Base-by-base conservation (phyloP, 371 early-diverging fungal genomes). In the Rhizomucor pusillus region DNA sequence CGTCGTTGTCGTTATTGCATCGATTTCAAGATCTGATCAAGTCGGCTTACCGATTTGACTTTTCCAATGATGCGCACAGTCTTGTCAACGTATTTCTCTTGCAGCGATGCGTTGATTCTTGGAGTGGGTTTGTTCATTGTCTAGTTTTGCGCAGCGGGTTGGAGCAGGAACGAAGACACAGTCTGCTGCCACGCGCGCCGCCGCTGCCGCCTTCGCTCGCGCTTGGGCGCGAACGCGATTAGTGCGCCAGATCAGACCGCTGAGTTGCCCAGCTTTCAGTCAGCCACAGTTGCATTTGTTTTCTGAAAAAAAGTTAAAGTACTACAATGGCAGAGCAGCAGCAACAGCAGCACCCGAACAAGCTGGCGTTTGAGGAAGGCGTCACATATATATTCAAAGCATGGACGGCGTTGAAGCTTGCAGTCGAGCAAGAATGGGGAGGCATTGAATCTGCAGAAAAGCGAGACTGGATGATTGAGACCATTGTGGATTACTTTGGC, bases 381-480 rank as follows among this genome's bases (percentile, higher is more conserved):
- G 77, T 81, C 6, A 43, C 62, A 2, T 73, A 77, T 49, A 54
- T 86, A 20, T 71, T 88, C 44, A 66, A 78, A 29, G 75, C 80
- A 24, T 91, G 92, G 92, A 87, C 86, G 3, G 91, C 92, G 10
- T 67, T 91, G 43, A 84, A 77, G 51, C 61, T 90, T 19, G 92
- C 92, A 0, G 89, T 91, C 1, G 84, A 89, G 41, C 83, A 86
- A 51, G 86, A 83, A 36, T 91, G 90, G 90, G 91, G 92, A 55
- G 92, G 91, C 40, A 76, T 72, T 29, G 85, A 87, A 24, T 85
- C 89, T 4, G 69, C 50, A 9, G 89, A 79, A n/a, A 91, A 91
- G 67, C 75, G 85, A 48, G 86, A 83, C n/a, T 85, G 87, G 85
- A 74, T 91, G 64, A 75, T 87, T 7, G 84, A 84, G 52, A 73